These are phyloP conservation scores for Tolypocladium inflatum DNA, from an alignment of 2,329 filamentous ascomycete species.

Conservation along the genomic window DNA sequence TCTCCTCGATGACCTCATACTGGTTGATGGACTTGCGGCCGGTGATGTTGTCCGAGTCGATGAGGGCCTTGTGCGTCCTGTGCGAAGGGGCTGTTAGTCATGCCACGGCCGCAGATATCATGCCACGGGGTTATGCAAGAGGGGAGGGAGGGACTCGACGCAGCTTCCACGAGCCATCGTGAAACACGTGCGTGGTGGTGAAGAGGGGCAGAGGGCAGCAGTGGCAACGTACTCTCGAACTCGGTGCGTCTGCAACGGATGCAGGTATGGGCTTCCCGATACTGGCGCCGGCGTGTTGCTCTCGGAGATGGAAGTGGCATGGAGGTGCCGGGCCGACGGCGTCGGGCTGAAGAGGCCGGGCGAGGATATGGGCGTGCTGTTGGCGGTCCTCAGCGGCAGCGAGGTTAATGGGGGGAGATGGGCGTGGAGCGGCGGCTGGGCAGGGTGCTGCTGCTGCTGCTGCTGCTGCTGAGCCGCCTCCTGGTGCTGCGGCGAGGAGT, in stretches of 20 bases:
- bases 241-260: constrained; percentile 62
- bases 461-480: background rate
- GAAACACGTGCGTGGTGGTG: background rate
- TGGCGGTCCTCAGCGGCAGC: constrained; percentile 37
- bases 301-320: constrained; percentile 39
- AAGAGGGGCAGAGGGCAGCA: background rate
- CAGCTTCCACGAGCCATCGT: background rate
- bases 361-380: constrained; percentile 50
- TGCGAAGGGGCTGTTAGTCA: background rate
- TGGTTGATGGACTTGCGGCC: constrained; percentile 96
- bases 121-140: background rate
- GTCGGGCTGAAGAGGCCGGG: constrained; percentile 52
- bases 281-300: constrained; percentile 40
- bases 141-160: background rate
- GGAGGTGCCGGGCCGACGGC: constrained; percentile 25
- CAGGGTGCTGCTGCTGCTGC: constrained; percentile 3
- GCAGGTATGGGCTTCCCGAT: constrained; percentile 51
- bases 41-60: constrained; percentile 80
- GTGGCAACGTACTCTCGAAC: constrained; percentile 60
- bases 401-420: constrained; percentile 26
- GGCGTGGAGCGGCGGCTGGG: constrained; percentile 16
- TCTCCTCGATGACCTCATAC: constrained; percentile 94
- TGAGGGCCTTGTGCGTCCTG: constrained; percentile 81
- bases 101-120: background rate
- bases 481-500: constrained; percentile 4